Evolutionary conservation across 1,139 yeast species (phyloP), one percentile per base, ranked within the genome.

Genomic region (Taphrina betulina): DNA sequence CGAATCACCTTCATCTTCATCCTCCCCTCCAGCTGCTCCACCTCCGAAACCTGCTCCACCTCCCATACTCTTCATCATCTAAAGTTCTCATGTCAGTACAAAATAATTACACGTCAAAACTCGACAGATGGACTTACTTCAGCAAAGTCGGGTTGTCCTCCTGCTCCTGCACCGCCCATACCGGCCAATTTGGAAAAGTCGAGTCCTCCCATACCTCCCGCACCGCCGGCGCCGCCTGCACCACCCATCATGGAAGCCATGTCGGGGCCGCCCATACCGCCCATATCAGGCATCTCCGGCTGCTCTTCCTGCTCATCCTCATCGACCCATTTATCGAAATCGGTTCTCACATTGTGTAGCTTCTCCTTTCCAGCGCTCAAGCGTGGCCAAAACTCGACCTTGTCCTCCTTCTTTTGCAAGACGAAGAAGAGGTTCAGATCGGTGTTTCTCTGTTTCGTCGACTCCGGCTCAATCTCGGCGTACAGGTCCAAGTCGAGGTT

Each of bases 271-370:
- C 56, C 69, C 58, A 59, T 53, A 19, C 66, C 70, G 41, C 69
- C 70, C 43, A 63, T 57, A 33, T 65, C 66, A 44, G 26, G 60
- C 57, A 33, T 26, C 40, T 41, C 64, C 60, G 45, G 57, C 52
- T 33, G 45, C 45, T 26, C 87, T 44, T 85, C 88, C 71, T 87
- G 95, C 71, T 88, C 95, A 67, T 89, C 96, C 74, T 88, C 95
- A 68, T 88, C 95, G 43, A 85, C 94, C 98, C 98, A 92, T 71
- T 59, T 86, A 74, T 90, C 96, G 67, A 92, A 92, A 69, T 92
- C 98, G 14, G 98, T 92, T 75, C 87, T 85, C 69, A 92, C 80
- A 71, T 79, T 87, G 64, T 80, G 84, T 63, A 75, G 78, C 68
- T 78, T 85, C 64, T 77, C 75, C 73, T 82, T 85, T 66, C 80